Conservation (phyloP, 2,329 filamentous ascomycete species). For the Ophiostoma himal-ulmi region DNA sequence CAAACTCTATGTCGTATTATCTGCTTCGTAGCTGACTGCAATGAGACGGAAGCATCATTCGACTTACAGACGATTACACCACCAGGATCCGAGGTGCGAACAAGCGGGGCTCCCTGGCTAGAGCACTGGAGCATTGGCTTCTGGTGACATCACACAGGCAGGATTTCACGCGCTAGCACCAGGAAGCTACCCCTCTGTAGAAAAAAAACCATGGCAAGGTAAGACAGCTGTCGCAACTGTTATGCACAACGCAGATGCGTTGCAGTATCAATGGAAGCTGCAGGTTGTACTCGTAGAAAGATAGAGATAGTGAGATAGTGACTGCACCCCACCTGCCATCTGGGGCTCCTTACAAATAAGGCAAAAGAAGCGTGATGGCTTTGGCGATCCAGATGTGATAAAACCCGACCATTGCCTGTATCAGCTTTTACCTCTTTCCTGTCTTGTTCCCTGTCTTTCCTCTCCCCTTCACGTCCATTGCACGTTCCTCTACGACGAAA, state of each 20-base stretch:
- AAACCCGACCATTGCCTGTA: neutral
- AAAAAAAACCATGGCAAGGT: neutral
- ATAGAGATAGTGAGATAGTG: neutral
- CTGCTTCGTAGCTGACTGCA: neutral
- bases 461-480: neutral
- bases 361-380: neutral
- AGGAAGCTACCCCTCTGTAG: constrained; percentile 11
- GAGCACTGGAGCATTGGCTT: neutral
- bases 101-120: neutral
- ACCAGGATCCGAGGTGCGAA: neutral
- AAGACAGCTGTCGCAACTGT: neutral
- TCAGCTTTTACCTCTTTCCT: neutral
- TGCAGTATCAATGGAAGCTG: neutral
- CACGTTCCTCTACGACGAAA: neutral
- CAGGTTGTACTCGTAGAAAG: too few species aligned
- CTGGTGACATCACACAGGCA: constrained; percentile 10
- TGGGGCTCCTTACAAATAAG: neutral
- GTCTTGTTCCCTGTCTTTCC: neutral
- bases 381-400: neutral
- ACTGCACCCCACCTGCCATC: constrained; percentile 2
- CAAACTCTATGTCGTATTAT: neutral
- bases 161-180: constrained; percentile 3
- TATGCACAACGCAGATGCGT: neutral
- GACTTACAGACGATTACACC: neutral
- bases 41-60: neutral